Percentiles rank a stretch among this genome's conserved stretches.
These are phyloP conservation scores for Erodium texanum DNA, from an alignment of 441 rosid species.

Conservation along the genomic window DNA sequence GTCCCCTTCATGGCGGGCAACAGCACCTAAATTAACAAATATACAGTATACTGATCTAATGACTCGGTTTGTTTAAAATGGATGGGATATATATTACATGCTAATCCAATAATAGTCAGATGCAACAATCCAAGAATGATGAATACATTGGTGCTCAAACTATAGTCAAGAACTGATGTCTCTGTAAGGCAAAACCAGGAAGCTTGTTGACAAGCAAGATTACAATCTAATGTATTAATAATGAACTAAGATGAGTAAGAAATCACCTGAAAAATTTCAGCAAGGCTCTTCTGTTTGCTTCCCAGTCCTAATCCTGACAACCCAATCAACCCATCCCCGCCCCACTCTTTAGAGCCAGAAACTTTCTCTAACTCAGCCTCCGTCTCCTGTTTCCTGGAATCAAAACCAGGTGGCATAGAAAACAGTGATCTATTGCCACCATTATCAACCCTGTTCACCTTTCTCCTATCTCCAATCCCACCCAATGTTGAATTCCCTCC, in stretches of 20 bases:
- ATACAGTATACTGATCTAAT: not conserved
- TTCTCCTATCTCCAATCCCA: slow-evolving; percentile 82
- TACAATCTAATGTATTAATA: not conserved
- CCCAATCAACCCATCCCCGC: slow-evolving; percentile 81
- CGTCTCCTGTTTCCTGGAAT: slow-evolving; percentile 48
- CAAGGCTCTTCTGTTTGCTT: slow-evolving; percentile 71
- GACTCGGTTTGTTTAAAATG: not conserved
- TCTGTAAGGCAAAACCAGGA: not conserved
- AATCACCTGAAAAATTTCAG: slow-evolving; percentile 78
- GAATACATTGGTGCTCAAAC: not conserved
- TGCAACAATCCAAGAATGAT: not conserved
- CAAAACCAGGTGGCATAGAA: slow-evolving; percentile 84
- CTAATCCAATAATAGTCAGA: not conserved
- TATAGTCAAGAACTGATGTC: not conserved
- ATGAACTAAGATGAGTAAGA: not conserved
- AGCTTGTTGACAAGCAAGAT: not conserved
- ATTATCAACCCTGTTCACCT: slow-evolving; percentile 39
- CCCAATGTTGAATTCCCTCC: slow-evolving; percentile 52
- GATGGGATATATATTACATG: not conserved
- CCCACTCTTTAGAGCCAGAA: slow-evolving; percentile 52
- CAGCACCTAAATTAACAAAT: not conserved
- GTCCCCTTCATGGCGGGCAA: not conserved
- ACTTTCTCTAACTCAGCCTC: slow-evolving; percentile 37
- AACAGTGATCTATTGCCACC: slow-evolving; percentile 47
- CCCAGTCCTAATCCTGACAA: slow-evolving; percentile 64